A percentile compares a stretch with the other conserved stretches of the same genome.
These are phyloP conservation scores for Aspergillus sp. DNA, from an alignment of 2,329 filamentous ascomycete genomes.

Conservation along the genomic window DNA sequence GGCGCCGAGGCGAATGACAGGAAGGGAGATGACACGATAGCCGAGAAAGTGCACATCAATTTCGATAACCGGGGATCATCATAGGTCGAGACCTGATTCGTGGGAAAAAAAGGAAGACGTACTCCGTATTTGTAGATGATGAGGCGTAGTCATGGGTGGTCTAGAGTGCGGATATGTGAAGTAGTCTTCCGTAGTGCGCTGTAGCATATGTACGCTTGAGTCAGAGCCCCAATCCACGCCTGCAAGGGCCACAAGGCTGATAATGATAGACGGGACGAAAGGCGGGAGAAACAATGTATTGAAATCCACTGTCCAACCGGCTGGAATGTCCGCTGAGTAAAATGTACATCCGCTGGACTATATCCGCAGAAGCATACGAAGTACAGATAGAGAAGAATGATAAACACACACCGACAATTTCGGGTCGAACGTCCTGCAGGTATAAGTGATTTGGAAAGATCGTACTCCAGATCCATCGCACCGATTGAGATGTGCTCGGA, in stretches of 20 bases:
- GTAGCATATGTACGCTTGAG: too few species aligned
- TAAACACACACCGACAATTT: neutral
- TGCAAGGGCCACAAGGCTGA: neutral
- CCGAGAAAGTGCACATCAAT: neutral
- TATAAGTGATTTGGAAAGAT: too few species aligned
- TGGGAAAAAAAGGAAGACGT: neutral
- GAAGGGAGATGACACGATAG: neutral
- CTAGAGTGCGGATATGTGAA: neutral
- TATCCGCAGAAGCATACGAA: too few species aligned
- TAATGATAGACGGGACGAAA: neutral
- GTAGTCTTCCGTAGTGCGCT: neutral
- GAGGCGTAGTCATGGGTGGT: neutral
- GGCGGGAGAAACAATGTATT: neutral
- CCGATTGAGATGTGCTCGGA: too few species aligned
- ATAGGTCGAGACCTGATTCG: neutral
- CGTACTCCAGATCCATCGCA: too few species aligned
- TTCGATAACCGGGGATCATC: neutral
- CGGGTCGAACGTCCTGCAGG: neutral
- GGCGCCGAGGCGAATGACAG: neutral
- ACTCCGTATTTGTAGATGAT: neutral
- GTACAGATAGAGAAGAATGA: neutral
- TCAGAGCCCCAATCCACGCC: neutral
- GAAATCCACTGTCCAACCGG: neutral
- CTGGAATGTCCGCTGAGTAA: too few species aligned
- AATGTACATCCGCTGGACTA: too few species aligned